A percentile compares a stretch with the other conserved stretches of the same genome.
Conservation (phyloP, 768 basidiomycete species). For the Pulveroboletus ravenelii region DNA sequence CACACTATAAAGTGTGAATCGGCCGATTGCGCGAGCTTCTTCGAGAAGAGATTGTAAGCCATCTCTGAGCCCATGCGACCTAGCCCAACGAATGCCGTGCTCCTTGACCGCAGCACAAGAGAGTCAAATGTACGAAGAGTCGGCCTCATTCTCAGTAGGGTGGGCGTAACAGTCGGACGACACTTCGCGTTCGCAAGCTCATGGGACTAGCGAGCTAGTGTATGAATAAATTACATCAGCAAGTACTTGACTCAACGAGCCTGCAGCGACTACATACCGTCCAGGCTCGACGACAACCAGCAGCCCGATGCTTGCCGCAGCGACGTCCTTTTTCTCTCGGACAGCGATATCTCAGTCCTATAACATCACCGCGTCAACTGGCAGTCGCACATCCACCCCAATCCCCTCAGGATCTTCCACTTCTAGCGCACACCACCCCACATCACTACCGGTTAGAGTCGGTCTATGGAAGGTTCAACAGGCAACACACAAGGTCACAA, state of each 20-base stretch:
- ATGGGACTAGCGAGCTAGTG: neutral
- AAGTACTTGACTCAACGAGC: too few relatives aligned
- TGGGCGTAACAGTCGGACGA: neutral
- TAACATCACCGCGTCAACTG: conserved; percentile 45
- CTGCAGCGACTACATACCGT: too few relatives aligned
- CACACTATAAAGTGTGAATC: conserved; percentile 70
- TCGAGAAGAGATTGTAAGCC: conserved; percentile 80
- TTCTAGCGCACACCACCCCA: conserved; percentile 35
- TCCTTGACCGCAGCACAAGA: conserved; percentile 38
- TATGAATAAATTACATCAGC: conserved; percentile 12
- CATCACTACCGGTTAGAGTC: conserved; percentile 48
- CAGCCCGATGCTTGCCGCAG: conserved; percentile 65
- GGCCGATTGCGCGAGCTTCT: conserved; percentile 49
- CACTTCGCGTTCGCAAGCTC: neutral
- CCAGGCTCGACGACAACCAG: neutral
- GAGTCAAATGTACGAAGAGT: conserved; percentile 39
- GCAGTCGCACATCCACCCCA: conserved; percentile 37
- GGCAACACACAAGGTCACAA: conserved; percentile 84
- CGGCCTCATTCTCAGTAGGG: conserved; percentile 42
- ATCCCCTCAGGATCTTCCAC: conserved; percentile 30
- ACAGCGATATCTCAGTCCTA: conserved; percentile 81
- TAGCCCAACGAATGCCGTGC: conserved; percentile 78
- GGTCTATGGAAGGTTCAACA: conserved; percentile 89
- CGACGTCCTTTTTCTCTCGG: conserved; percentile 76
- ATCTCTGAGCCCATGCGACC: conserved; percentile 89